Evolutionary conservation across 306 rosid genomes (phyloP), one percentile per base, ranked within the genome.

Genomic region (Lithocarpus polystachyus): DNA sequence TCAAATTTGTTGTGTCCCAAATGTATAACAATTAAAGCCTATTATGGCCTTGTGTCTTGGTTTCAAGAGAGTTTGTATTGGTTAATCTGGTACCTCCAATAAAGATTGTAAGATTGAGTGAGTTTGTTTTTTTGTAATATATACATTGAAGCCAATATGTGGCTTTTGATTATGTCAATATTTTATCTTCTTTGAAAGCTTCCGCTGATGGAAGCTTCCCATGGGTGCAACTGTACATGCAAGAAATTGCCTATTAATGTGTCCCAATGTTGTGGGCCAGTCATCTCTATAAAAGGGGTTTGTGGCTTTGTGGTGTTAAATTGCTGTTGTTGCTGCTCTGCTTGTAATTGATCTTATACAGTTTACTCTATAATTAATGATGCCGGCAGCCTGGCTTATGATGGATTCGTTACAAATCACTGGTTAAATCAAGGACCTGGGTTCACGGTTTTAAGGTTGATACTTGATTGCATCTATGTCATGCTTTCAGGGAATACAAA

Each of bases 41-140:
- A 55, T 61, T 73, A 54, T 69, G 73, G 74, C 43, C 72, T 14
- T 35, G 53, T 71, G 75, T 67, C 75, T 62, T 80, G 84, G 40
- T 78, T 52, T 24, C 48, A 71, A 62, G 26, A 51, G 20, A 22
- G 24, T 76, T 69, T 82, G 68, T 72, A 59, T 79, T 73, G 73
- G 60, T 81, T 52, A 2, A 70, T 74, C 77, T 82, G 77, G 74
- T 62, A 19, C 65, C 75, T 83, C 65, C 20, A 86, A 85, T 77
- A 84, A 82, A 77, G 74, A 76, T 71, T 65, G 79, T 51, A 68
- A 77, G 68, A 74, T 72, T 75, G 73, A 54, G 62, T n/a, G 19
- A 65, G 20, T 59, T 77, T 62, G 17, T 12, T 76, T 35, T 43
- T 59, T n/a, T 68, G 31, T 73, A 20, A 29, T 57, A 60, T 67